Evolutionary conservation across 108 stramenopile species (phyloP), one percentile per base, ranked within the genome.

Genomic region (Cyclotella cryptica): DNA sequence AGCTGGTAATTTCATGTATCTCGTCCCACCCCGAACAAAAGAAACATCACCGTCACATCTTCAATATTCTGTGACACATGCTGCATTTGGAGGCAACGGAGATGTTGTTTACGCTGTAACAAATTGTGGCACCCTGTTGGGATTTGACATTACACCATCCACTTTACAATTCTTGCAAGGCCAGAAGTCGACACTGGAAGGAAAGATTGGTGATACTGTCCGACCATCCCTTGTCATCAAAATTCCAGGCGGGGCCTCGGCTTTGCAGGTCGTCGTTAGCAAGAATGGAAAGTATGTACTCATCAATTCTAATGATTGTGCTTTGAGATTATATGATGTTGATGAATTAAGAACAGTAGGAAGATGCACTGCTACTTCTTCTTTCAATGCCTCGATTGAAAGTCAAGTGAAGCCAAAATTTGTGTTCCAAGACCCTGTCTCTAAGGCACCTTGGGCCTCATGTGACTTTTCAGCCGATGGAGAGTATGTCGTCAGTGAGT

Each of bases 391-490:
- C 4, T 6, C 35, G 35, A 35, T 27, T 42, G 43, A 0, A 11
- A 22, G 24, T 61, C 41, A 72, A 62, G 57, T 57, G 71, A 77
- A 22, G 14, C 92, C 90, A 18, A 40, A 69, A 3, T 87, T 80
- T 66, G 80, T 88, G 0, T 94, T 94, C 70, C 89, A 90, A 68
- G 90, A 94, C 61, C 72, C 81, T 10, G 84, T 90, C 0, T 80
- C 85, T 13, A 94, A 90, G 67, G 86, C 88, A 3, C 87, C 87
- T 11, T 94, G 91, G 86, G 81, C 72, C 0, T 79, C 84, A 21
- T 91, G 88, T 69, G 93, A 90, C 58, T 83, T 94, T 54, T 91
- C 86, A 17, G 90, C 86, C 0, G 91, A 94, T 52, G 90, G 85
- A n/a, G 91, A 94, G 79, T 88, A 86, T 74, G 78, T 94, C 13